A percentile compares a stretch with the other conserved stretches of the same genome.
Evolutionary conservation across 1,284 basidiomycete genomes (phyloP).

Genomic region (Trametes sp.): DNA sequence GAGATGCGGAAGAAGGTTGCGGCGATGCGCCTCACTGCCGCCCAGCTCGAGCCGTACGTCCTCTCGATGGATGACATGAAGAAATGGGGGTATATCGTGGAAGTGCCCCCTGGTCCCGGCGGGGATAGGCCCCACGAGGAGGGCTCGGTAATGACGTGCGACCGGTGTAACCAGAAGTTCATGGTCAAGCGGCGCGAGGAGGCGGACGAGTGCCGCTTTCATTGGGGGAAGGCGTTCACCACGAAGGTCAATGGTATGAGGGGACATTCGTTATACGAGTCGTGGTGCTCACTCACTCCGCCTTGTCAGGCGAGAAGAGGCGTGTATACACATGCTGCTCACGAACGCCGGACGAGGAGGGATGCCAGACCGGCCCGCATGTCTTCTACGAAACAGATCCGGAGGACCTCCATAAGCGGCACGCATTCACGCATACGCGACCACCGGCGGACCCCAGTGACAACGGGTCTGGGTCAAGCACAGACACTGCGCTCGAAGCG

Average conservation of each 20-base stretch:
- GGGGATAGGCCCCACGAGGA: constrained; percentile 70
- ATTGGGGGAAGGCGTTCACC: constrained; percentile 81
- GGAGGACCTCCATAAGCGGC: constrained; percentile 75
- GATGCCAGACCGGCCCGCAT: constrained; percentile 74
- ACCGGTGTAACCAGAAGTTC: constrained; percentile 78
- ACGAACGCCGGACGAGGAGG: constrained; percentile 61
- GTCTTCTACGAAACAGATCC: constrained; percentile 81
- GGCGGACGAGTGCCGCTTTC: constrained; percentile 76
- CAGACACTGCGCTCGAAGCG: constrained; percentile 65
- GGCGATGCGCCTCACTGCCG: constrained; percentile 61
- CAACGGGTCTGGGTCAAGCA: no score
- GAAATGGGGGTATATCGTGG: constrained; percentile 75
- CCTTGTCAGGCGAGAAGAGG: constrained; percentile 63
- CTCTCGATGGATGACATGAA: constrained; percentile 65
- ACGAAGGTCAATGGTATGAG: constrained; percentile 65
- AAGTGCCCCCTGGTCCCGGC: constrained; percentile 69
- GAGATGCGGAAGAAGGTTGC: constrained; percentile 67
- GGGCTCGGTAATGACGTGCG: constrained; percentile 76
- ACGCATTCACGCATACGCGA: constrained; percentile 70
- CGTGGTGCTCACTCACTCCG: background rate
- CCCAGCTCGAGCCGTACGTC: constrained; percentile 64
- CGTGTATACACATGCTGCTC: constrained; percentile 75
- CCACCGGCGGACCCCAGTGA: constrained; percentile 9
- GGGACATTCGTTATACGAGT: no score
- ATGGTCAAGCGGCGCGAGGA: constrained; percentile 66